Evolutionary conservation across 2,329 filamentous ascomycete genomes (phyloP).

Genomic region (Epicoccum nigrum): DNA sequence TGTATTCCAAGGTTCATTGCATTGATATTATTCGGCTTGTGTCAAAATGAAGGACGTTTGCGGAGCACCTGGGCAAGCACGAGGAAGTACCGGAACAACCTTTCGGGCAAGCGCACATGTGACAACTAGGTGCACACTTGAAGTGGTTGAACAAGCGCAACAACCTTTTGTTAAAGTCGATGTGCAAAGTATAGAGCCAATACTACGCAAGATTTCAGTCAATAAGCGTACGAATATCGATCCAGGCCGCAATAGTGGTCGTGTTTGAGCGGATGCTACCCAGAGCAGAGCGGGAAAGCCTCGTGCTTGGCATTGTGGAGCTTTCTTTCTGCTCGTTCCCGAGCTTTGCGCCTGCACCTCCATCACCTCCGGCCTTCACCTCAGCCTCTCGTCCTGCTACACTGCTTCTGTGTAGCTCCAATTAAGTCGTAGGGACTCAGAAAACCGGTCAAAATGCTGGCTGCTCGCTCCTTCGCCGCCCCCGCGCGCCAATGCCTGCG

Average conservation of each 20-base stretch:
- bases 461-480: conserved; percentile 76
- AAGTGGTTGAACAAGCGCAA: conserved; percentile 8
- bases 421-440: conserved; percentile 35
- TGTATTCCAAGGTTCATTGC: too few relatives aligned
- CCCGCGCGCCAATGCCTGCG: conserved; percentile 82
- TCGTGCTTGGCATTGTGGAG: conserved; percentile 23
- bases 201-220: background rate
- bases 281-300: conserved; percentile 11
- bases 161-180: too few relatives aligned
- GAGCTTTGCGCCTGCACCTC: conserved; percentile 31
- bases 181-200: background rate
- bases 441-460: conserved; percentile 71
- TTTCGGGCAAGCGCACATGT: conserved; percentile 4
- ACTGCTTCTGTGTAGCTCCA: conserved; percentile 42
- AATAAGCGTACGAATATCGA: background rate
- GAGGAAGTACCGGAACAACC: conserved; percentile 14
- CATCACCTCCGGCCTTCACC: conserved; percentile 30
- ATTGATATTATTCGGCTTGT: too few relatives aligned
- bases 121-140: conserved; percentile 10
- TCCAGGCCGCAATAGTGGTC: background rate
- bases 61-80: conserved; percentile 16
- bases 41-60: conserved; percentile 5
- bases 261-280: conserved; percentile 8
- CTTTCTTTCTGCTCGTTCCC: conserved; percentile 36
- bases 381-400: conserved; percentile 33